Base-by-base conservation (phyloP, 1,284 basidiomycete species). In the Rhodotorula sp. region DNA sequence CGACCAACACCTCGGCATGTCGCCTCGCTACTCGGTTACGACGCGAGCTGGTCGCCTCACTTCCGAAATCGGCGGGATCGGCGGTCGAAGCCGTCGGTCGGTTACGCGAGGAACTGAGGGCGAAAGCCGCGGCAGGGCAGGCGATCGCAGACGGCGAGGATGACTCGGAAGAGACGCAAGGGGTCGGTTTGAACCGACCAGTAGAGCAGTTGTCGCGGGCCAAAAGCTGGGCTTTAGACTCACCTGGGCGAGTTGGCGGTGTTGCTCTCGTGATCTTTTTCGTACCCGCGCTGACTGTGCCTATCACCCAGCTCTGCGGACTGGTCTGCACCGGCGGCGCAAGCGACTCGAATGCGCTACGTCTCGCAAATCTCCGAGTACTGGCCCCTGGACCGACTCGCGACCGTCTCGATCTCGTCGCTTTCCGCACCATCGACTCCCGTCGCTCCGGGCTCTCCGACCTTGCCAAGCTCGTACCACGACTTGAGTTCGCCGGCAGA, bases 1-100 rank as follows among this genome's bases (percentile, higher is more conserved):
- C 93, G 1, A 95, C 95, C 2, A 97, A 96, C 76, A 93, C 93
- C 0, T 86, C 90, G 70, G 95, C 95, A 1, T 98, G 95, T 78
- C 84, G 95, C 20, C 83, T 99, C 5, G 90, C 90, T 0, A 86
- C 88, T 3, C 85, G 95, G 17, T 83, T 99, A 51, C 86, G 88
- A 56, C 83, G 95, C 37, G 93, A 97, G 54, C 87, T 97, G 60
- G 88, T 95, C 4, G 83, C 88, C 0, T 85, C 85, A 48, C 82
- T 99, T 4, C 88, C 93, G 0, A 84, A 84, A 66, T 87, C 90
- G 24, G 85, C 91, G 0, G 95, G 93, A 1, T 82, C 82, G 4
- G 93, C 95, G 0, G 91, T 93, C 1, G 54, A 64, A 14, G 73
- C 73, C 17, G 67, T 75, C 15, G 66, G 70, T 3, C 30, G 55